phyloP scores from a whole-genome alignment of 768 basidiomycete genomes.

The Clitopilus passeckerianus region DNA sequence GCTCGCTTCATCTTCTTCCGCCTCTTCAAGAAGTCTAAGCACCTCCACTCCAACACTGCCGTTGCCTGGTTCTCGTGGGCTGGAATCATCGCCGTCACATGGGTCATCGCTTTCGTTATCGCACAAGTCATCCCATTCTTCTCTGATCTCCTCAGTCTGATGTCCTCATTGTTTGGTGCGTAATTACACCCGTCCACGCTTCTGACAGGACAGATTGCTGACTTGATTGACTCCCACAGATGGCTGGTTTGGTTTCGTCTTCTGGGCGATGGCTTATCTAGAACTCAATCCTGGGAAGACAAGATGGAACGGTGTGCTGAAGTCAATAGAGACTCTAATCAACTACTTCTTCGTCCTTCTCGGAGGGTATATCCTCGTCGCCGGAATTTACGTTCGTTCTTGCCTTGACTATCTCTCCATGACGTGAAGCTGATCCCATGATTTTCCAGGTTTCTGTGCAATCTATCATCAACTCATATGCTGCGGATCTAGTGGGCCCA shows the following conservation, averaged over 20 bases:
- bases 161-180: slow-evolving; percentile 37
- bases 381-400: slow-evolving; percentile 32
- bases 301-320: slow-evolving; percentile 26
- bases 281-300: slow-evolving; percentile 27
- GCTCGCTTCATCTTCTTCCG: slow-evolving; percentile 43
- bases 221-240: slow-evolving; percentile 9
- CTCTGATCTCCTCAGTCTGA: slow-evolving; percentile 34
- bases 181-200: neutral
- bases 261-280: slow-evolving; percentile 40
- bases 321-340: slow-evolving; percentile 27
- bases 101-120: slow-evolving; percentile 27
- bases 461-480: slow-evolving; percentile 28
- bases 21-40: slow-evolving; percentile 30
- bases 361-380: slow-evolving; percentile 30
- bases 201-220: neutral
- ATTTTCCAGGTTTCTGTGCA: slow-evolving; percentile 25
- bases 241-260: slow-evolving; percentile 36
- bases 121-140: slow-evolving; percentile 32
- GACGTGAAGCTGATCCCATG: slow-evolving; percentile 7
- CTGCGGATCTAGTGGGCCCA: slow-evolving; percentile 19
- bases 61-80: slow-evolving; percentile 26
- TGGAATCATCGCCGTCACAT: slow-evolving; percentile 23
- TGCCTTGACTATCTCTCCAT: slow-evolving; percentile 9
- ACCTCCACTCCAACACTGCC: slow-evolving; percentile 27
- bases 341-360: slow-evolving; percentile 32